These are phyloP conservation scores for Heterobasidion occidentale DNA, from an alignment of 1,284 basidiomycete genomes.

Conservation along the genomic window DNA sequence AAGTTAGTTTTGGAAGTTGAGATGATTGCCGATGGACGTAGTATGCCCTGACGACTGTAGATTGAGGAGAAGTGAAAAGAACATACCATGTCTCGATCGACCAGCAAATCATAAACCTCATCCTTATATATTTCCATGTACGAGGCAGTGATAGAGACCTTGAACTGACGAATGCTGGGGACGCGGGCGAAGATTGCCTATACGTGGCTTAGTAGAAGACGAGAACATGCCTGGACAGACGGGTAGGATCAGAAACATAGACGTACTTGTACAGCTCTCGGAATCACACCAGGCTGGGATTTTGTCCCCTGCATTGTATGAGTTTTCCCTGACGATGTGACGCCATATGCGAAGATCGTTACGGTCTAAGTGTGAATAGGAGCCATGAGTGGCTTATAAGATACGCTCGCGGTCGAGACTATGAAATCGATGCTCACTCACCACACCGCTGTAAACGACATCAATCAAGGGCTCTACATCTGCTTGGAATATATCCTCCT, in stretches of 20 bases:
- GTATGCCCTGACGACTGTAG: background rate
- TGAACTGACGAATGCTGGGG: constrained; percentile 12
- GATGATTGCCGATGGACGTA: background rate
- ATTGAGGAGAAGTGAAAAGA: background rate
- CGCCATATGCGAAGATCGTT: constrained; percentile 77
- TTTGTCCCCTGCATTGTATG: constrained; percentile 80
- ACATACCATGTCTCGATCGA: constrained; percentile 54
- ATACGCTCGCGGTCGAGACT: background rate
- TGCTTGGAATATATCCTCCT: constrained; percentile 62
- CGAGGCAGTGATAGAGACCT: constrained; percentile 47
- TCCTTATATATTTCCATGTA: constrained; percentile 88
- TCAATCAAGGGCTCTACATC: constrained; percentile 68
- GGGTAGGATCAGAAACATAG: background rate
- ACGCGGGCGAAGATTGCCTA: constrained; percentile 20
- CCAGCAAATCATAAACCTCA: constrained; percentile 76
- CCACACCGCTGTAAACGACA: constrained; percentile 60
- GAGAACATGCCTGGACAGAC: background rate
- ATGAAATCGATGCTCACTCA: constrained; percentile 24
- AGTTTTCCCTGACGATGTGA: constrained; percentile 77
- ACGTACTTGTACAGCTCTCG: constrained; percentile 60
- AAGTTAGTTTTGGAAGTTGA: background rate
- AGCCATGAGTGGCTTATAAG: background rate
- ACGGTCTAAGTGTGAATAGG: constrained; percentile 45
- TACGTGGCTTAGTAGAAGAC: background rate
- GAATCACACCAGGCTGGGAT: constrained; percentile 68